phyloP scores from a whole-genome alignment of 495 filamentous ascomycete genomes.

The Lasiosphaeria hispida region DNA sequence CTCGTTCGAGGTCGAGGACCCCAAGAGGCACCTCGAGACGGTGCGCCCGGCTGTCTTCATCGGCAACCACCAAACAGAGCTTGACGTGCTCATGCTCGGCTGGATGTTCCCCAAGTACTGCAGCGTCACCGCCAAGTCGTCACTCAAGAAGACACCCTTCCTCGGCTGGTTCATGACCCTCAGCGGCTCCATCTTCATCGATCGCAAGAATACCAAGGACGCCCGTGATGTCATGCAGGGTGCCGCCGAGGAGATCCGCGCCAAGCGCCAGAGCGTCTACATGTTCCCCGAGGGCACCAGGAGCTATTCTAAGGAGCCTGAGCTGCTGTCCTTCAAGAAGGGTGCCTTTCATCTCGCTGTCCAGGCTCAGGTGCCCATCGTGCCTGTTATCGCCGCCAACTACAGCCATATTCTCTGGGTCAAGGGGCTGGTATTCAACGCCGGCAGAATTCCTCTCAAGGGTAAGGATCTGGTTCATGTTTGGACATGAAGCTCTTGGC shows the following conservation, averaged over 20 bases:
- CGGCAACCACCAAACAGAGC: slow-evolving; percentile 90
- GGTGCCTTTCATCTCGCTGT: slow-evolving; percentile 96
- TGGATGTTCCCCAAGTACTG: slow-evolving; percentile 85
- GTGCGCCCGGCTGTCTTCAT: slow-evolving; percentile 85
- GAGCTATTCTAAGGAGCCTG: slow-evolving; percentile 78
- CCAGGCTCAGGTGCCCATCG: slow-evolving; percentile 87
- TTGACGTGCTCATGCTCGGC: slow-evolving; percentile 91
- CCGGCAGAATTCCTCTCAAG: slow-evolving; percentile 76
- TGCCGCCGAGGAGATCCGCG: slow-evolving; percentile 75
- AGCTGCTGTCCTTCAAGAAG: slow-evolving; percentile 91
- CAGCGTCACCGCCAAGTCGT: slow-evolving; percentile 90
- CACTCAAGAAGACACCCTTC: slow-evolving; percentile 75
- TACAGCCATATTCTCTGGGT: slow-evolving; percentile 80
- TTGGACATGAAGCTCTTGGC: neutral
- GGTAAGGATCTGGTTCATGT: slow-evolving; percentile 48
- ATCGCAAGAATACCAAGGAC: slow-evolving; percentile 74
- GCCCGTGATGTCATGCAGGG: slow-evolving; percentile 83
- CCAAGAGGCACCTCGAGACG: slow-evolving; percentile 58
- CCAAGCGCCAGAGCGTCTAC: slow-evolving; percentile 78
- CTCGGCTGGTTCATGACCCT: slow-evolving; percentile 96
- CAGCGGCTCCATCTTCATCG: slow-evolving; percentile 89
- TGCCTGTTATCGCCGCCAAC: slow-evolving; percentile 83
- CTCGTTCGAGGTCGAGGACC: slow-evolving; percentile 70
- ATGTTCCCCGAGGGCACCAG: slow-evolving; percentile 94
- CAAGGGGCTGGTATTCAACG: slow-evolving; percentile 64